Conservation (phyloP, 1,139 yeast species). For the Suhomyces choctaworum region DNA sequence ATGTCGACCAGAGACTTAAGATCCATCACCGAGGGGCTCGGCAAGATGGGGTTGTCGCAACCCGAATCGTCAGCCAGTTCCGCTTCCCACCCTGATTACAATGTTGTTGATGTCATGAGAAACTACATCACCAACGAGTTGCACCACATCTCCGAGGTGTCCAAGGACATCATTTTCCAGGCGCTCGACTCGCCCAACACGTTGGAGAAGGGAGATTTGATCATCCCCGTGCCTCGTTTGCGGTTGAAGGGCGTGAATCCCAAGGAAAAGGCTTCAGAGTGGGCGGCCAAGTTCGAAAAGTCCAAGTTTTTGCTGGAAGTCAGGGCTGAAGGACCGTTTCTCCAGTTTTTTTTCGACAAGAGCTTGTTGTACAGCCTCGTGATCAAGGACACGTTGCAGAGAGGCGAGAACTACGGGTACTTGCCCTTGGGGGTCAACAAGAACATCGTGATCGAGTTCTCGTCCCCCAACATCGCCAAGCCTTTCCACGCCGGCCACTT, state of each 20-base stretch:
- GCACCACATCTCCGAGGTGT: conserved; percentile 70
- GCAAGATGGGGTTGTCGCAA: conserved; percentile 37
- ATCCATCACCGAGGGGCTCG: conserved; percentile 37
- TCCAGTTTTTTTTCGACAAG: conserved; percentile 83
- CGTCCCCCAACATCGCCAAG: conserved; percentile 97
- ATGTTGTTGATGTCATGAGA: conserved; percentile 81
- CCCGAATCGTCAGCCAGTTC: conserved; percentile 21
- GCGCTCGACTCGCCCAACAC: conserved; percentile 88
- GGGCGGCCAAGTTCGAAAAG: conserved; percentile 70
- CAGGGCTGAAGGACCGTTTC: conserved; percentile 83
- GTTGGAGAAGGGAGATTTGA: conserved; percentile 88
- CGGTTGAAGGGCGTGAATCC: conserved; percentile 87
- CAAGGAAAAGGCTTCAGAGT: conserved; percentile 77
- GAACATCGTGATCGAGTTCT: conserved; percentile 79
- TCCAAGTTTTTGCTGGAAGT: conserved; percentile 71
- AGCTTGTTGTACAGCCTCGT: conserved; percentile 66
- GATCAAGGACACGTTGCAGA: conserved; percentile 66
- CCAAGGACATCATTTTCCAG: conserved; percentile 67
- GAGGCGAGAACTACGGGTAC: conserved; percentile 66
- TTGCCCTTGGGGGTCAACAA: conserved; percentile 75
- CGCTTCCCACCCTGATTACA: conserved; percentile 65
- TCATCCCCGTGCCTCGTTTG: conserved; percentile 90
- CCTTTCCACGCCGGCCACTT: conserved; percentile 99
- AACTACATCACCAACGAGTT: conserved; percentile 84
- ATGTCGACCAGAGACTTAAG: conserved; percentile 11